Base-by-base conservation (phyloP, 179 eudicot species). In the Actinidia chinensis region DNA sequence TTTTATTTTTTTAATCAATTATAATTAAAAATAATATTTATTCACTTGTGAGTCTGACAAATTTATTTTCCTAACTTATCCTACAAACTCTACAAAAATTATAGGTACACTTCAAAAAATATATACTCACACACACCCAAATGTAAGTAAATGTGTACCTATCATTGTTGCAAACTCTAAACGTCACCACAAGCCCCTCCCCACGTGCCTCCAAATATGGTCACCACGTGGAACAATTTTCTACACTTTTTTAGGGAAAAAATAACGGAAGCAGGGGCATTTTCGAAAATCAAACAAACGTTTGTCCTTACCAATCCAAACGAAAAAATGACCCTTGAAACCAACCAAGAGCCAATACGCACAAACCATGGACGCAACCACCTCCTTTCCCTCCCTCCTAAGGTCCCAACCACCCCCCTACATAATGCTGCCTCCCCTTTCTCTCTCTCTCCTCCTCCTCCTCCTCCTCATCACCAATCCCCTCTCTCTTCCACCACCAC, bases 331-430 rank as follows among this genome's bases (percentile, higher is more conserved):
- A 42, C 85, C 85, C 75, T 82, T 85, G 43, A 66, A 77, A 9
- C 43, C 11, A 9, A 11, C 80, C 88, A 83, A 85, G 78, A 78
- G 88, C 42, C 84, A 10, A 52, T 18, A 4, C 2, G 33, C 74
- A 72, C 5, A 47, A 12, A 33, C 47, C 79, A 46, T 14, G 76
- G 52, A 11, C 70, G 51, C 61, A 59, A 7, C 58, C 33, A 55
- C 33, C 64, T 11, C 47, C 76, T 51, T 40, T 40, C 60, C 43
- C 36, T 28, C 23, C 74, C 79, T 25, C 47, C 36, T n/a, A 54
- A 71, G 54, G 61, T 60, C 54, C 74, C 76, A 77, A 48, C 18
- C 59, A 55, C 23, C 63, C 1, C 68, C 25, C 86, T 84, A 84
- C 86, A 84, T 55, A 81, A 81, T 79, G 87, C 9, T 28, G 33